Evolutionary conservation across 1,284 basidiomycete genomes (phyloP).

Genomic region (Irpex sp.): DNA sequence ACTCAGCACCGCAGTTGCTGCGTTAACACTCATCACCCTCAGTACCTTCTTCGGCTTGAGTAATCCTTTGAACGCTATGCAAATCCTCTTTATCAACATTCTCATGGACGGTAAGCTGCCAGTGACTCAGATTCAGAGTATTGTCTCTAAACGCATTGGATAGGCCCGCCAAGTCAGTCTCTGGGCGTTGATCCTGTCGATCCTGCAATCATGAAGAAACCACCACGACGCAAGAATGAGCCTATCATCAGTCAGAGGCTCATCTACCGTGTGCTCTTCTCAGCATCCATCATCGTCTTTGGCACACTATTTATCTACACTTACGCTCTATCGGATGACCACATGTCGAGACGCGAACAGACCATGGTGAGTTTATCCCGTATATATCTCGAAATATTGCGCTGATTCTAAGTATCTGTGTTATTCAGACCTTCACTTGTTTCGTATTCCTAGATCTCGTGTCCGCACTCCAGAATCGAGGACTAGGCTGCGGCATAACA

Average conservation of each 20-base stretch:
- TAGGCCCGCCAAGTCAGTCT: constrained; percentile 92
- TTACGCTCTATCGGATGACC: constrained; percentile 76
- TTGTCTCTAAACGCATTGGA: constrained; percentile 4
- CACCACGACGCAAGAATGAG: constrained; percentile 85
- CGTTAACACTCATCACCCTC: constrained; percentile 89
- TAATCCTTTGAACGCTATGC: constrained; percentile 97
- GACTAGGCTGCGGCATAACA: constrained; percentile 71
- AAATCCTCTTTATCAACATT: constrained; percentile 98
- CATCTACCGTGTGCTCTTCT: constrained; percentile 81
- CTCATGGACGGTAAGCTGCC: constrained; percentile 83
- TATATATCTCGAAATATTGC: background rate
- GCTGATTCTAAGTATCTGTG: background rate
- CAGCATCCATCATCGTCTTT: constrained; percentile 83
- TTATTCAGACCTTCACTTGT: constrained; percentile 84
- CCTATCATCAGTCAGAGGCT: constrained; percentile 78
- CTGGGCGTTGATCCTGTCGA: constrained; percentile 96
- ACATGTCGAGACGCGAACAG: constrained; percentile 81
- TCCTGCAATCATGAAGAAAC: constrained; percentile 82
- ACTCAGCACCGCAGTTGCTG: constrained; percentile 93
- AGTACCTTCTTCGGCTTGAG: constrained; percentile 86
- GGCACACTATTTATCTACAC: constrained; percentile 89
- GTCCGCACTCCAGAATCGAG: constrained; percentile 91
- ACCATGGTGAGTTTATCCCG: constrained; percentile 70
- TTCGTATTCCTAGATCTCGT: constrained; percentile 97
- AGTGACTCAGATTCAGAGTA: background rate